These are phyloP conservation scores for Chrysochromulina tobinii DNA, from an alignment of 78 protist species.

Conservation along the genomic window DNA sequence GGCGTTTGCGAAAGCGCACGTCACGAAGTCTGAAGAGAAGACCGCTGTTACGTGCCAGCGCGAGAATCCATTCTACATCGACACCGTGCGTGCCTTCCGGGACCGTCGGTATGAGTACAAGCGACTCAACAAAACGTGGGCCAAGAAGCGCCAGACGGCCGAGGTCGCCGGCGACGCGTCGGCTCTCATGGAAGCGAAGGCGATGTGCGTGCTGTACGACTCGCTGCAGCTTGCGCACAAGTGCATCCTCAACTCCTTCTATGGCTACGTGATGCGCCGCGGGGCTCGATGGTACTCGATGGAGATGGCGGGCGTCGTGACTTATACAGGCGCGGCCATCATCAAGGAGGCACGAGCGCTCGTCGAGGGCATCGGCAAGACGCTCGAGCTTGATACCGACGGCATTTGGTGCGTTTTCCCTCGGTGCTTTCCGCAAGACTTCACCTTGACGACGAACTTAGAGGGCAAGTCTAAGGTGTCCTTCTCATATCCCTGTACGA, in stretches of 20 bases:
- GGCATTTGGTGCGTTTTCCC: slow-evolving; percentile 99
- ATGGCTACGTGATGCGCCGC: slow-evolving; percentile 99
- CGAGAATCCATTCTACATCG: slow-evolving; percentile 97
- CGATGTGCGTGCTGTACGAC: slow-evolving; percentile 87
- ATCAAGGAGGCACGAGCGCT: slow-evolving; percentile 80
- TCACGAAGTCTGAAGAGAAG: slow-evolving; percentile 15
- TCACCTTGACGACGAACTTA: slow-evolving; percentile 45
- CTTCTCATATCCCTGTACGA: slow-evolving; percentile 85
- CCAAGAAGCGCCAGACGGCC: slow-evolving; percentile 55
- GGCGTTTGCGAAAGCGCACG: slow-evolving; percentile 28
- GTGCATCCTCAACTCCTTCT: slow-evolving; percentile 96
- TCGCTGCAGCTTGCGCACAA: slow-evolving; percentile 99
- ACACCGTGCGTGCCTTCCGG: slow-evolving; percentile 83
- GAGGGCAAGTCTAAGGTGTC: not conserved
- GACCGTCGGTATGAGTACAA: slow-evolving; percentile 91
- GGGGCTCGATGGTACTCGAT: slow-evolving; percentile 98
- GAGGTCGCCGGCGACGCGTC: slow-evolving; percentile 32
- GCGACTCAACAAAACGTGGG: slow-evolving; percentile 77
- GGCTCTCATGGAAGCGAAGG: not conserved
- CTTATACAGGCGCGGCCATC: slow-evolving; percentile 94
- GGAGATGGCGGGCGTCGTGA: slow-evolving; percentile 99
- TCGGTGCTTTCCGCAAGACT: slow-evolving; percentile 89
- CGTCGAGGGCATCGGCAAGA: slow-evolving; percentile 90
- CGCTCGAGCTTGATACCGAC: slow-evolving; percentile 99
- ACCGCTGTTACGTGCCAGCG: slow-evolving; percentile 94